A percentile compares a stretch with the other conserved stretches of the same genome.
Evolutionary conservation across 805 yeast species (phyloP).

Genomic region (Starmerella potacharoeniae): DNA sequence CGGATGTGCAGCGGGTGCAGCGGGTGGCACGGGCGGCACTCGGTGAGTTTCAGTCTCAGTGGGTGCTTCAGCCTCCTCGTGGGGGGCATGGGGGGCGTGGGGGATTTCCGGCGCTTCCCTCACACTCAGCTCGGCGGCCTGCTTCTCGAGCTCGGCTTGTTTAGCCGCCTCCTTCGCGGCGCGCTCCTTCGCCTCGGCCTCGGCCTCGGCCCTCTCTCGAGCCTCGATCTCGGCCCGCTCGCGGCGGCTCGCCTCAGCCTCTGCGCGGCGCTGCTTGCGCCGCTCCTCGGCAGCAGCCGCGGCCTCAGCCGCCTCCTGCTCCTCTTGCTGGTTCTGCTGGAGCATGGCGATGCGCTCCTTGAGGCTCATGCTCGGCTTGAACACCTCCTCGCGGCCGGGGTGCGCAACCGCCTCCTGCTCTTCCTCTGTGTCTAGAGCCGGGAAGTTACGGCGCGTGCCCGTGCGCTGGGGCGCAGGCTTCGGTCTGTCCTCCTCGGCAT

Average conservation of each 20-base stretch:
- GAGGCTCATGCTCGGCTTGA: constrained; percentile 65
- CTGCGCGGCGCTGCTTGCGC: constrained; percentile 34
- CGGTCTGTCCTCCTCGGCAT: constrained; percentile 17
- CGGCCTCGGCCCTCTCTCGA: constrained; percentile 11
- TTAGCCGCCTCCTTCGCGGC: constrained; percentile 6
- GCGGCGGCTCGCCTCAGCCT: constrained; percentile 15
- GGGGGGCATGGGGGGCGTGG: not conserved
- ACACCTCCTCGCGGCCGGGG: constrained; percentile 32
- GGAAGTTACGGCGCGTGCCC: constrained; percentile 8
- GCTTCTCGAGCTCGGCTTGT: constrained; percentile 5
- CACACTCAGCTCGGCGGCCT: constrained; percentile 5
- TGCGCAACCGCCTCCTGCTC: constrained; percentile 7
- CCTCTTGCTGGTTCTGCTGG: constrained; percentile 74
- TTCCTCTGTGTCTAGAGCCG: constrained; percentile 5
- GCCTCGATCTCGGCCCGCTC: constrained; percentile 9
- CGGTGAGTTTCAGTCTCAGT: not conserved
- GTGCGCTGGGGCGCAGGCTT: constrained; percentile 20
- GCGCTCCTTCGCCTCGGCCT: constrained; percentile 3
- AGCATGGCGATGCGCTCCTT: constrained; percentile 78
- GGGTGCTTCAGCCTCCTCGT: not conserved
- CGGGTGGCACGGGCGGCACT: not conserved
- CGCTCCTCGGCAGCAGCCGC: constrained; percentile 30
- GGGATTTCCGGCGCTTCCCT: not conserved
- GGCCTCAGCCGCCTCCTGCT: constrained; percentile 47
- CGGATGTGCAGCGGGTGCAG: not conserved